These are phyloP conservation scores for Durio zibethinus DNA, from an alignment of 345 rosid genomes.

Conservation along the genomic window DNA sequence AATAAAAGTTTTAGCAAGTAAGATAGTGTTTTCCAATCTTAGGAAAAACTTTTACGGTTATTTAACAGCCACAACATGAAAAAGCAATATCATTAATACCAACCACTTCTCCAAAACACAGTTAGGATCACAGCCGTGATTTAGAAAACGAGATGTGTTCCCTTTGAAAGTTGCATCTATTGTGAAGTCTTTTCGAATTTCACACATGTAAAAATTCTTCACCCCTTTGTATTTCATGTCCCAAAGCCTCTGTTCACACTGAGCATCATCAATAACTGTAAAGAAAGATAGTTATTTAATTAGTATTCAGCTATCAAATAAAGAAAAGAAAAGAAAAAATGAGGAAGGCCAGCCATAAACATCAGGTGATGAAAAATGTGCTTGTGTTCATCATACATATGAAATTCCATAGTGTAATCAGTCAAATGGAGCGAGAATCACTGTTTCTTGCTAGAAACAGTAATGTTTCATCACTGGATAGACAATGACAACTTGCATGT, in stretches of 20 bases:
- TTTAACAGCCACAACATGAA: neutral
- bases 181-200: conserved; percentile 83
- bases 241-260: conserved; percentile 92
- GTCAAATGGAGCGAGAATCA: neutral
- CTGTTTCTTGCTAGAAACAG: neutral
- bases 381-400: neutral
- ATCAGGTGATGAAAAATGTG: neutral
- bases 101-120: conserved; percentile 85
- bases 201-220: conserved; percentile 91
- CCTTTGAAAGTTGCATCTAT: conserved; percentile 98
- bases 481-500: neutral
- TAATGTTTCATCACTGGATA: neutral
- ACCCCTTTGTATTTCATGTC: conserved; percentile 84
- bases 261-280: conserved; percentile 84
- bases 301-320: neutral
- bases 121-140: conserved; percentile 88
- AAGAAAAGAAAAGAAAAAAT: neutral
- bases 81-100: conserved; percentile 21
- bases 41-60: neutral
- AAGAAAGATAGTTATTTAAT: conserved; percentile 5
- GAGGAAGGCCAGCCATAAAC: neutral
- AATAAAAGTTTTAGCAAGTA: neutral
- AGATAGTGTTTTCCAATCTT: neutral
- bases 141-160: conserved; percentile 85
- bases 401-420: neutral